phyloP scores from a whole-genome alignment of 176 grass and related monocot species.

The Cymbopogon citratus region DNA sequence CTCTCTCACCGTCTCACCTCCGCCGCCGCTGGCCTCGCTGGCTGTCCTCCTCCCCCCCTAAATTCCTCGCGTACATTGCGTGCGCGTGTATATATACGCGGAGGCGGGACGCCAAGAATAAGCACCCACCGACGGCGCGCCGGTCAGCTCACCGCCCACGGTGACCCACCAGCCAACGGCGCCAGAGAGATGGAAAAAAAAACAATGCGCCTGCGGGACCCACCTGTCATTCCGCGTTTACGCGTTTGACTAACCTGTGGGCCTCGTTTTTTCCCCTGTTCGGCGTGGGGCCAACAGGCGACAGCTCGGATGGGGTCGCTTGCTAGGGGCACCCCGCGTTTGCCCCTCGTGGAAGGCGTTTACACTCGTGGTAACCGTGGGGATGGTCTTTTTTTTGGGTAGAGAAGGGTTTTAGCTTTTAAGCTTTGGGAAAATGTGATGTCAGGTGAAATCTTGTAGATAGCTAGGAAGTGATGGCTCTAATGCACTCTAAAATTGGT shows the following conservation, averaged over 20 bases:
- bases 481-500: neutral
- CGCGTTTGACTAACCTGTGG: conserved; percentile 19
- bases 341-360: conserved; percentile 7
- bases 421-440: neutral
- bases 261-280: neutral
- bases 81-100: conserved; percentile 30
- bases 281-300: neutral
- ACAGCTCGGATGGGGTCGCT: conserved; percentile 21
- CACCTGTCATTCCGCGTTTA: conserved; percentile 11
- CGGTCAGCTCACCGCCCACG: conserved; percentile 30
- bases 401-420: neutral
- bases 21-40: neutral
- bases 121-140: conserved; percentile 36
- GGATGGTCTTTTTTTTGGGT: neutral
- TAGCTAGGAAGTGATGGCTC: neutral
- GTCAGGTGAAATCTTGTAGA: neutral
- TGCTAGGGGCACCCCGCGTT: conserved; percentile 29
- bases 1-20: neutral
- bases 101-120: conserved; percentile 19
- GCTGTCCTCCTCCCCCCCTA: neutral
- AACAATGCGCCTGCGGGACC: neutral
- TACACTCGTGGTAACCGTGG: neutral
- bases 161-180: conserved; percentile 8
- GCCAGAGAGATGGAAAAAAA: neutral
- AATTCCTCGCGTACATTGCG: conserved; percentile 20